These are phyloP conservation scores for Fusarium decemcellulare DNA, from an alignment of 2,329 filamentous ascomycete genomes.

Conservation along the genomic window DNA sequence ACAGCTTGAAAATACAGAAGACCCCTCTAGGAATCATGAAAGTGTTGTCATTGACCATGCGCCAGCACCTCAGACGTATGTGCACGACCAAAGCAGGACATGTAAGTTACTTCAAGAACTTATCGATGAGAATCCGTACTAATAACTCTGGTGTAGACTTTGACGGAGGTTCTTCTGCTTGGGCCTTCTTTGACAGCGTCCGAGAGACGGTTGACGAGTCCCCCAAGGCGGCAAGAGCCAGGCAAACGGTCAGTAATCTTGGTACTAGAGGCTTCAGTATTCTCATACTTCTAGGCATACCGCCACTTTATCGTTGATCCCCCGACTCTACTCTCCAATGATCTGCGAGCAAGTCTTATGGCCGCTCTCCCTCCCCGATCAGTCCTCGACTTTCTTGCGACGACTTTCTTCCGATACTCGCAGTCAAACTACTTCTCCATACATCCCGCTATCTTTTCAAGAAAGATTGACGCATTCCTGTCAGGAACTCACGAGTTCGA, in stretches of 20 bases:
- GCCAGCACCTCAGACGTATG: not conserved
- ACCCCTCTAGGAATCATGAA: not conserved
- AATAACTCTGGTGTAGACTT: not conserved
- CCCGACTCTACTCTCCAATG: not conserved
- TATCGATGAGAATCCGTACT: not conserved
- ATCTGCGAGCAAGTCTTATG: not conserved
- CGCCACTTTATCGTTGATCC: not conserved
- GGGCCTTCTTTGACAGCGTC: constrained; percentile 7
- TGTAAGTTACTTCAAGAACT: not conserved
- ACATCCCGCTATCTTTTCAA: not conserved
- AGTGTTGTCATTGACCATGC: not conserved
- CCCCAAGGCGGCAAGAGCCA: not conserved
- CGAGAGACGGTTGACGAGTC: not conserved
- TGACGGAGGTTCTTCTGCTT: constrained; percentile 5
- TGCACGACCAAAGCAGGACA: constrained; percentile 2
- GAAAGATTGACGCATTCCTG: not conserved
- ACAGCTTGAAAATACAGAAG: not conserved
- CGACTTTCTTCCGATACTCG: constrained; percentile 3
- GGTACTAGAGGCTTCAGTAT: not conserved
- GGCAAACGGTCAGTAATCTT: not conserved
- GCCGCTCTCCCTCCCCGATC: constrained; percentile 1
- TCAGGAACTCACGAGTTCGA: not conserved
- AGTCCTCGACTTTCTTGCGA: not conserved
- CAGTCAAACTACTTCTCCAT: constrained; percentile 2
- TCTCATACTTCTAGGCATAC: not conserved